Percentiles rank a stretch among this genome's conserved stretches.
These are phyloP conservation scores for Limonium bicolor DNA, from an alignment of 148 eudicot genomes.

Conservation along the genomic window DNA sequence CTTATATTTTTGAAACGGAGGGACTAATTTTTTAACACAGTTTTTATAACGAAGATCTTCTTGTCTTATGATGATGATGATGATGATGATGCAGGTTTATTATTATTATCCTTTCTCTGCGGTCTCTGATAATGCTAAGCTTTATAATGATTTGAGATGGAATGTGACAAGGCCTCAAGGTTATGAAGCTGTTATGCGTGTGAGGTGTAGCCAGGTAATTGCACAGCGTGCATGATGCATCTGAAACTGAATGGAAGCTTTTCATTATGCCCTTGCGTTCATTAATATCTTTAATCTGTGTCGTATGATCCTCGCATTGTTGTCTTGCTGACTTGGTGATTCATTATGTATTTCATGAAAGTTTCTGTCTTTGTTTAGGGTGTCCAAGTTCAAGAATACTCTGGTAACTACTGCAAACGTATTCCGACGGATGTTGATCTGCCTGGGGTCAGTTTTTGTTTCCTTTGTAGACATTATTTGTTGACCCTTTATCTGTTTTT, in stretches of 20 bases:
- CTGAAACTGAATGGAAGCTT: slow-evolving; percentile 6
- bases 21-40: neutral
- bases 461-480: neutral
- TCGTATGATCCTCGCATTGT: slow-evolving; percentile 1
- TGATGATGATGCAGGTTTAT: too few species aligned
- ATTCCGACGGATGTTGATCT: slow-evolving; percentile 98
- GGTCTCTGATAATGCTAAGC: slow-evolving; percentile 86
- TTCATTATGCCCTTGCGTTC: neutral
- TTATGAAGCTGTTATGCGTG: slow-evolving; percentile 98
- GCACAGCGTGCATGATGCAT: too few species aligned
- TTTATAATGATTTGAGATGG: slow-evolving; percentile 95
- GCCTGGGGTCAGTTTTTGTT: slow-evolving; percentile 56
- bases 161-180: slow-evolving; percentile 97
- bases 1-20: too few species aligned
- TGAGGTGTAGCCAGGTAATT: slow-evolving; percentile 91
- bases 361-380: slow-evolving; percentile 27
- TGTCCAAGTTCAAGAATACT: slow-evolving; percentile 87
- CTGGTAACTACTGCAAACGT: slow-evolving; percentile 93
- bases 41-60: neutral
- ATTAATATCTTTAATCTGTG: neutral
- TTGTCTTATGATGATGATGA: too few species aligned
- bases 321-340: neutral
- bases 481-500: neutral
- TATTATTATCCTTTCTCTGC: slow-evolving; percentile 90
- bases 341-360: neutral